Conservation (phyloP, 2,329 filamentous ascomycete genomes). For the Pseudocercospora crystallina region DNA sequence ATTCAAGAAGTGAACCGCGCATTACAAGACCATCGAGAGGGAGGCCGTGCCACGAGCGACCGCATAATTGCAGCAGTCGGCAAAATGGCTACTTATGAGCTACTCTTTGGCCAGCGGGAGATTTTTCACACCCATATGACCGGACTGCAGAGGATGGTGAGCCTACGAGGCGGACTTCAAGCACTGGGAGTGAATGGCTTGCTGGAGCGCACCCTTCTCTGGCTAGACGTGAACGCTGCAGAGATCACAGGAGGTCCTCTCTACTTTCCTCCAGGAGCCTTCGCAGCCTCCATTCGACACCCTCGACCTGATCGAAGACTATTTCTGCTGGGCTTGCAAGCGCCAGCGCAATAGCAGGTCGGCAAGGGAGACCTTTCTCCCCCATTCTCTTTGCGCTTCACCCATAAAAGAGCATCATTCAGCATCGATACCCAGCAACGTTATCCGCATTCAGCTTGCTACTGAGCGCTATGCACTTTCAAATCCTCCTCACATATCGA, state of each 20-base stretch:
- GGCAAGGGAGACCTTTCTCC: too few species aligned
- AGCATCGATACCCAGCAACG: too few species aligned
- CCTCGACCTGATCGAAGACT: slow-evolving; percentile 20
- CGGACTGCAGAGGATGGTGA: slow-evolving; percentile 45
- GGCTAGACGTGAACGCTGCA: slow-evolving; percentile 45
- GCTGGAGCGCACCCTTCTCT: slow-evolving; percentile 49
- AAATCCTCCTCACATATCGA: neutral
- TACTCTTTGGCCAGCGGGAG: slow-evolving; percentile 47
- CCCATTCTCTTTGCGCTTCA: too few species aligned
- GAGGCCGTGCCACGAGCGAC: slow-evolving; percentile 38
- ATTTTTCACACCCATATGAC: slow-evolving; percentile 51
- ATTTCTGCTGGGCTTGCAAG: slow-evolving; percentile 20
- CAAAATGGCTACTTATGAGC: slow-evolving; percentile 55
- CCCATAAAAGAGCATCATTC: too few species aligned
- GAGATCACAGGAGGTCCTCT: slow-evolving; percentile 26
- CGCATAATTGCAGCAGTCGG: slow-evolving; percentile 50
- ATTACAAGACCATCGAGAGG: slow-evolving; percentile 32
- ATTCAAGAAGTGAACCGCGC: slow-evolving; percentile 45
- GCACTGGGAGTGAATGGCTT: slow-evolving; percentile 48
- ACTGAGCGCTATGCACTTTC: too few species aligned
- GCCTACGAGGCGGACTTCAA: slow-evolving; percentile 46
- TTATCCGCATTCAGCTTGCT: too few species aligned
- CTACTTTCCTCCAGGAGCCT: slow-evolving; percentile 31
- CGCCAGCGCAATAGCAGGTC: slow-evolving; percentile 3
- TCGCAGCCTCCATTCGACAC: slow-evolving; percentile 19